Base-by-base conservation (phyloP, 768 basidiomycete genomes). In the Mycena rebaudengoi region DNA sequence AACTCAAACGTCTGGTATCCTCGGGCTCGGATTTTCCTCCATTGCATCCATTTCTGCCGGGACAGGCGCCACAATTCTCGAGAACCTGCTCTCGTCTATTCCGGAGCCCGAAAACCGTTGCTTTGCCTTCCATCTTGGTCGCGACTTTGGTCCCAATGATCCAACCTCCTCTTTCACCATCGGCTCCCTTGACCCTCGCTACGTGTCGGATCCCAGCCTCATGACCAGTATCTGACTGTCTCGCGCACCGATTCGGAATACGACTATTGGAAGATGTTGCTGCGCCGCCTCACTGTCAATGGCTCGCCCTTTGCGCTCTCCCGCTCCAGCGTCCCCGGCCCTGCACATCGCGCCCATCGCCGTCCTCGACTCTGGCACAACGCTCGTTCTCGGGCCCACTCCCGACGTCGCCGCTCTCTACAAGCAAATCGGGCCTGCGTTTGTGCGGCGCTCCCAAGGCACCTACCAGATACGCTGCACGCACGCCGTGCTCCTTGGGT, bases 341-440 rank as follows among this genome's bases (percentile, higher is more conserved):
- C 83, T 23, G 48, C 73, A n/a, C n/a, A n/a, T n/a, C 13, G 67
- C 75, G 2, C 80, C 82, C 0, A 82, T 90, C 49, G 88, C 84
- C 4, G 83, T 91, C 25, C 79, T 90, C 26, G 90, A 91, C 69
- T 87, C 87, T 25, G 88, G 88, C 4, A 87, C 86, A 25, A 87
- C 85, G 5, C 79, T 87, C 54, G 78, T 88, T 25, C 77, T 87
- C 6, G 86, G 85, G 5, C 88, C 88, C 7, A 72, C 80, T 1
- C 64, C 59, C 18, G 88, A 89, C 59, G 85, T 88, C 39, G 75
- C 78, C 5, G 79, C 82, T 7, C 82, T 91, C 67, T 90, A 81
- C 83, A 58, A 76, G 14, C 76, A 80, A 7, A 62, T 85, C n/a
- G 81, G 83, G 21, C 68, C 72, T n/a, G n/a, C n/a, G n/a, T n/a